phyloP scores from a whole-genome alignment of 768 basidiomycete genomes.

The Kondoa subrosea region DNA sequence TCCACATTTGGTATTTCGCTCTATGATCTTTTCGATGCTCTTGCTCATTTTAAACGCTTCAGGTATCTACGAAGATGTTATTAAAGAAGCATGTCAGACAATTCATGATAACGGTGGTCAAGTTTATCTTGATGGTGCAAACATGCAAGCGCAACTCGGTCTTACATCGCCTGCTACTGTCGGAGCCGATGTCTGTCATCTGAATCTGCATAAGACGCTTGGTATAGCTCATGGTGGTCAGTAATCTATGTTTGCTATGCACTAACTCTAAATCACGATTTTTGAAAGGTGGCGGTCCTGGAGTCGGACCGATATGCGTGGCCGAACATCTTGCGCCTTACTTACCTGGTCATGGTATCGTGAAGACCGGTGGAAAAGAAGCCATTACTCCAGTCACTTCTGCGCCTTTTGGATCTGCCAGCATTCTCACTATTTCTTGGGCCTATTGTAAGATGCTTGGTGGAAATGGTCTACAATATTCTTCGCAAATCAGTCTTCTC shows the following conservation, averaged over 20 bases:
- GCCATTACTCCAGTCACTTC: conserved; percentile 78
- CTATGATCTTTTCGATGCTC: background rate
- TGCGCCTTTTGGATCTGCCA: conserved; percentile 85
- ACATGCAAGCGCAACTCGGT: conserved; percentile 84
- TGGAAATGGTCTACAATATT: conserved; percentile 66
- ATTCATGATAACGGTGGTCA: conserved; percentile 78
- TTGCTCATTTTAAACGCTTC: conserved; percentile 42
- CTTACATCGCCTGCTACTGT: conserved; percentile 72
- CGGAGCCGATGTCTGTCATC: conserved; percentile 93
- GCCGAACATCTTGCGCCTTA: conserved; percentile 86
- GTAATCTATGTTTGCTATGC: background rate
- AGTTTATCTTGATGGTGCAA: conserved; percentile 81
- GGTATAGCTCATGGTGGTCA: conserved; percentile 5
- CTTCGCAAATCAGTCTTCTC: conserved; percentile 71
- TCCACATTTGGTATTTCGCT: conserved; percentile 78
- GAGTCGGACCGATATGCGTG: conserved; percentile 61
- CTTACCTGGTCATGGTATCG: conserved; percentile 69
- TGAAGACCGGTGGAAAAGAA: conserved; percentile 48
- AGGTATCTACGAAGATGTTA: conserved; percentile 78
- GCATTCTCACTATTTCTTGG: conserved; percentile 86
- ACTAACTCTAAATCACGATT: background rate
- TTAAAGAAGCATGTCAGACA: conserved; percentile 63
- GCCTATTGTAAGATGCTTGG: conserved; percentile 99
- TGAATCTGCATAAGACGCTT: conserved; percentile 72
- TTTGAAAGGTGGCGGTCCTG: background rate